Evolutionary conservation across 768 basidiomycete species (phyloP).

Genomic region (Kwoniella europaea): DNA sequence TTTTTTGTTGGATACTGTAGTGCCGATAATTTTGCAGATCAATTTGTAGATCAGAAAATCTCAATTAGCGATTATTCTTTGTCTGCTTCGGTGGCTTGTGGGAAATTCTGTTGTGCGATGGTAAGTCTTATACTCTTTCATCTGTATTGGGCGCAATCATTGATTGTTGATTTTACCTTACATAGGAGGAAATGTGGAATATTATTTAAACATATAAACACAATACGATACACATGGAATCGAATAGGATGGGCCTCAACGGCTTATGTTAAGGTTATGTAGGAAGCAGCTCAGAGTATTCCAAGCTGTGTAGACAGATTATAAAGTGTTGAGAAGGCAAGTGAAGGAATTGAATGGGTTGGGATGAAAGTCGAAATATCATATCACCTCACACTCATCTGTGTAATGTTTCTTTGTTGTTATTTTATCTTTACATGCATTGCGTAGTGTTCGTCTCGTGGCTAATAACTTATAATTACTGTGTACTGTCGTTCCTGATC

Average conservation of each 20-base stretch:
- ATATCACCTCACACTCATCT: constrained; percentile 29
- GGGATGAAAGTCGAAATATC: not conserved
- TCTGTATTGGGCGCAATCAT: too few relatives aligned
- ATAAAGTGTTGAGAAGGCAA: not conserved
- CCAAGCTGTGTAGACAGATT: not conserved
- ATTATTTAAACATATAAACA: constrained; percentile 64
- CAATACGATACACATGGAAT: too few relatives aligned
- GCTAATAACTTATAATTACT: not conserved
- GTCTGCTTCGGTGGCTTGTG: constrained; percentile 88
- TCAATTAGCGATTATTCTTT: constrained; percentile 91
- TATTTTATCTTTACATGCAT: constrained; percentile 4
- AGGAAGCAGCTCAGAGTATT: not conserved
- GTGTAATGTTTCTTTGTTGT: constrained; percentile 21
- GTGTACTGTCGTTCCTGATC: too few relatives aligned
- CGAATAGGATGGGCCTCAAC: constrained; percentile 23
- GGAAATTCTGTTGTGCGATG: constrained; percentile 72
- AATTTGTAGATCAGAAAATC: constrained; percentile 92
- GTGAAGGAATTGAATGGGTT: not conserved
- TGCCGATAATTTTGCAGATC: constrained; percentile 95
- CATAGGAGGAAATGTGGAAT: constrained; percentile 90
- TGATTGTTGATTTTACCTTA: constrained; percentile 67
- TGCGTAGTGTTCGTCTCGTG: not conserved
- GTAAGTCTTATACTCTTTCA: constrained; percentile 32
- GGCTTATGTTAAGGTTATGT: not conserved
- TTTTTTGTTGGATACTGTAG: constrained; percentile 32